phyloP scores from a whole-genome alignment of 306 rosid species.

The Datisca glomerata region DNA sequence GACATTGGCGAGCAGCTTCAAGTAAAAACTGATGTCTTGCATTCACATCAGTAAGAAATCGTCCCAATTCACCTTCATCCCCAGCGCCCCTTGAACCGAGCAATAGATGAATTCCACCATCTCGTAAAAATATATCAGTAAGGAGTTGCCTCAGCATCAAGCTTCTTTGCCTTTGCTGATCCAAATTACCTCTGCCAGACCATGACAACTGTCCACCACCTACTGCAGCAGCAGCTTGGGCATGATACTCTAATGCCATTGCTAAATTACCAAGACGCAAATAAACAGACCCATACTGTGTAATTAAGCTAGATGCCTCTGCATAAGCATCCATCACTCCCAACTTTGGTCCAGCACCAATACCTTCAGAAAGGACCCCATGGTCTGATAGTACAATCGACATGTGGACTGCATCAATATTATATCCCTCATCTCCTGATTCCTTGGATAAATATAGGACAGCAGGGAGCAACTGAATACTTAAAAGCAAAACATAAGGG shows the following conservation, averaged over 20 bases:
- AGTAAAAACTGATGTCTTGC: conserved; percentile 76
- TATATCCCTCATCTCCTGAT: conserved; percentile 76
- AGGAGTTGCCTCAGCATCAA: conserved; percentile 97
- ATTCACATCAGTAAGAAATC: conserved; percentile 62
- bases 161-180: conserved; percentile 91
- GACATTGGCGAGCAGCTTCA: conserved; percentile 88
- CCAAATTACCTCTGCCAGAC: conserved; percentile 72
- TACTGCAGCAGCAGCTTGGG: conserved; percentile 94
- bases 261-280: conserved; percentile 63
- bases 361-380: conserved; percentile 75
- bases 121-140: conserved; percentile 68
- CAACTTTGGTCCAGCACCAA: conserved; percentile 56
- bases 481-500: conserved; percentile 85
- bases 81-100: conserved; percentile 93
- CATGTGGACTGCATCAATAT: conserved; percentile 82
- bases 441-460: conserved; percentile 77
- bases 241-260: conserved; percentile 78
- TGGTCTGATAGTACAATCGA: conserved; percentile 89
- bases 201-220: conserved; percentile 92
- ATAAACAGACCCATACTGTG: conserved; percentile 59
- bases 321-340: conserved; percentile 96
- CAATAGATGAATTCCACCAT: conserved; percentile 75
- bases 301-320: conserved; percentile 68
- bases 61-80: conserved; percentile 87
- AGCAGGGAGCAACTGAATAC: conserved; percentile 88